Conservation (phyloP, 345 rosid species). For the Sonneratia alba region DNA sequence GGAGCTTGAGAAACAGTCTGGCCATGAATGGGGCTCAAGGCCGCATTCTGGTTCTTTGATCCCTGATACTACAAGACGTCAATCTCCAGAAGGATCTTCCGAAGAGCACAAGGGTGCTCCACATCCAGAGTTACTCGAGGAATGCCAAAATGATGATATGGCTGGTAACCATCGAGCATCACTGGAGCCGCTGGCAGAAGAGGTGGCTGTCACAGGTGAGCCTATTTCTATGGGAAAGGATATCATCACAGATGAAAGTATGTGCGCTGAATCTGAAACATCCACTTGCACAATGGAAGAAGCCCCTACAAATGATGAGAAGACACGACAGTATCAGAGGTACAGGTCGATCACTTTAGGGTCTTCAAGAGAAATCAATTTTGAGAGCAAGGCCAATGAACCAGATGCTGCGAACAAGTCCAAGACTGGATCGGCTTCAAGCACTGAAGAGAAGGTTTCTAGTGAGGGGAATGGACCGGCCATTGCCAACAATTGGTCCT, state of each 20-base stretch:
- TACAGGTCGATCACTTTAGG: slow-evolving; percentile 43
- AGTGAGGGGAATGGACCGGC: slow-evolving; percentile 29
- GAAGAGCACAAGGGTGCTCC: slow-evolving; percentile 21
- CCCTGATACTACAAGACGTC: slow-evolving; percentile 36
- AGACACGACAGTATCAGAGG: slow-evolving; percentile 27
- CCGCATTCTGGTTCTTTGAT: slow-evolving; percentile 44
- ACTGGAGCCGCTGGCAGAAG: slow-evolving; percentile 46
- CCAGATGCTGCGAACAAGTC: slow-evolving; percentile 27
- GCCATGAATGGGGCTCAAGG: slow-evolving; percentile 27
- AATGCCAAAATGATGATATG: slow-evolving; percentile 17
- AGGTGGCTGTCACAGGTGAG: slow-evolving; percentile 32
- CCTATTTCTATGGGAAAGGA: slow-evolving; percentile 32
- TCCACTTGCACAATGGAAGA: slow-evolving; percentile 21
- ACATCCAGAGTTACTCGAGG: slow-evolving; percentile 1
- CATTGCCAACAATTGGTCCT: slow-evolving; percentile 52
- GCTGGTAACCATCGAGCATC: slow-evolving; percentile 37
- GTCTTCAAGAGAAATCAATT: slow-evolving; percentile 58
- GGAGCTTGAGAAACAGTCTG: slow-evolving; percentile 41
- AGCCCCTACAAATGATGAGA: slow-evolving; percentile 22
- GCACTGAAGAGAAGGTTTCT: slow-evolving; percentile 39
- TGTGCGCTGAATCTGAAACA: slow-evolving; percentile 20
- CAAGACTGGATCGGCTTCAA: slow-evolving; percentile 32
- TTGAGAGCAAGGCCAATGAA: slow-evolving; percentile 41
- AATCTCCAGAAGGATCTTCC: slow-evolving; percentile 26
- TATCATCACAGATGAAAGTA: slow-evolving; percentile 14